Conservation (phyloP, 179 eudicot species). For the Carnegiea gigantea region DNA sequence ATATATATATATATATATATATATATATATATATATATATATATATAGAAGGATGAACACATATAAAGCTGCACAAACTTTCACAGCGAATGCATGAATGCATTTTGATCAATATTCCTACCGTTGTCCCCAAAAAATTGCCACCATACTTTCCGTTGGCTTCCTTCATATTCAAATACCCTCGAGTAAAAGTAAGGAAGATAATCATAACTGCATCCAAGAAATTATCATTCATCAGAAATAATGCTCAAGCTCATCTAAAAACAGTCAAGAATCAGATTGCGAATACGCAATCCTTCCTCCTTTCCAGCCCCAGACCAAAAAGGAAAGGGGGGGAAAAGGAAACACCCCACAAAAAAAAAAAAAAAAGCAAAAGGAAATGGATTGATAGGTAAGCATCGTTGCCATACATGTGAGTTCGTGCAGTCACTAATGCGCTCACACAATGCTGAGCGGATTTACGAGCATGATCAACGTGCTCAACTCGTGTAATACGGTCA, state of each 20-base stretch:
- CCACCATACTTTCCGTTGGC: slow-evolving; percentile 98
- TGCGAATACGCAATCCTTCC: no score
- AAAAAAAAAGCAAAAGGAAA: no score
- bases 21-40: neutral
- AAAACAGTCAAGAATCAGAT: neutral
- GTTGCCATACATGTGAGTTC: slow-evolving; percentile 54
- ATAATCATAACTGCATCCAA: slow-evolving; percentile 60
- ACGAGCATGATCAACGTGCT: slow-evolving; percentile 97
- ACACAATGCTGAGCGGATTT: slow-evolving; percentile 84
- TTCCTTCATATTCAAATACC: slow-evolving; percentile 96
- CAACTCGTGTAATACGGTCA: slow-evolving; percentile 72
- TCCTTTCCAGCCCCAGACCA: neutral
- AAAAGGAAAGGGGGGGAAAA: neutral
- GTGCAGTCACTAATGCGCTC: slow-evolving; percentile 58
- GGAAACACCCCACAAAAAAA: no score
- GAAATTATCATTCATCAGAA: slow-evolving; percentile 6
- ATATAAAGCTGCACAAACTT: slow-evolving; percentile 12
- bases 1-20: neutral
- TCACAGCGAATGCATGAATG: slow-evolving; percentile 10
- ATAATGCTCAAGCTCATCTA: neutral
- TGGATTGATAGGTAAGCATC: neutral
- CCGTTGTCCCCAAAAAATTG: slow-evolving; percentile 98
- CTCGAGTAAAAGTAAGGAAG: slow-evolving; percentile 90
- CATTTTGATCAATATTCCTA: slow-evolving; percentile 24
- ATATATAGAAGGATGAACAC: slow-evolving; percentile 1